These are phyloP conservation scores for Pichia paraexigua DNA, from an alignment of 805 yeast species.

Conservation along the genomic window DNA sequence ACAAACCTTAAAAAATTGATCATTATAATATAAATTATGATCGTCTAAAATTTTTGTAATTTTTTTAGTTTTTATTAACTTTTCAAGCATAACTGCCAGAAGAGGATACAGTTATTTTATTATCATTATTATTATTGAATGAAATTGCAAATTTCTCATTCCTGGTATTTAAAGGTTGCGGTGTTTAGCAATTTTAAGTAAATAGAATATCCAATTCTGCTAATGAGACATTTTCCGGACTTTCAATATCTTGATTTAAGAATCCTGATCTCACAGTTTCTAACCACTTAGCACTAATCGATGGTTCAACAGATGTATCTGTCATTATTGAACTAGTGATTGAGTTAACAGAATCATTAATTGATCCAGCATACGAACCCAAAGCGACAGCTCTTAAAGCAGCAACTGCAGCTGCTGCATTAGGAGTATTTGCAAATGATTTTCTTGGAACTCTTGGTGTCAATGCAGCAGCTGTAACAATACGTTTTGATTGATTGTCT, in stretches of 20 bases:
- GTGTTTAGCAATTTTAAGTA: constrained; percentile 11
- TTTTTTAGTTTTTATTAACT: background rate
- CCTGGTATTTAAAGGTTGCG: constrained; percentile 1
- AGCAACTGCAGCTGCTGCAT: constrained; percentile 68
- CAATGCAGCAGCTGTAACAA: constrained; percentile 70
- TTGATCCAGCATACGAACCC: constrained; percentile 36
- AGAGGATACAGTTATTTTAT: background rate
- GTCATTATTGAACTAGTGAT: constrained; percentile 28
- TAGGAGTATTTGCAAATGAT: constrained; percentile 46
- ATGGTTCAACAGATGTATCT: constrained; percentile 28
- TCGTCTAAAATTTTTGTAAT: background rate
- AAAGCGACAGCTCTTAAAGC: constrained; percentile 64
- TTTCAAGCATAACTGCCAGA: background rate
- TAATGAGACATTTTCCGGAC: constrained; percentile 71
- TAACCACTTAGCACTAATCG: constrained; percentile 55
- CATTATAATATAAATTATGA: background rate
- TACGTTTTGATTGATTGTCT: background rate
- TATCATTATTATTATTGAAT: background rate
- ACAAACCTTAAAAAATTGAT: background rate
- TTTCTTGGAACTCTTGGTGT: constrained; percentile 72
- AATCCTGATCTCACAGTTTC: constrained; percentile 71
- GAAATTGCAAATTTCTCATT: background rate
- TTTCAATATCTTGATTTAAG: constrained; percentile 64
- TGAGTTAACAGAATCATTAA: constrained; percentile 29
- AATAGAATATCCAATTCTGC: constrained; percentile 57